A percentile compares a stretch with the other conserved stretches of the same genome.
Evolutionary conservation across 2,329 filamentous ascomycete genomes (phyloP).

Genomic region (Fusarium pseudograminearum): DNA sequence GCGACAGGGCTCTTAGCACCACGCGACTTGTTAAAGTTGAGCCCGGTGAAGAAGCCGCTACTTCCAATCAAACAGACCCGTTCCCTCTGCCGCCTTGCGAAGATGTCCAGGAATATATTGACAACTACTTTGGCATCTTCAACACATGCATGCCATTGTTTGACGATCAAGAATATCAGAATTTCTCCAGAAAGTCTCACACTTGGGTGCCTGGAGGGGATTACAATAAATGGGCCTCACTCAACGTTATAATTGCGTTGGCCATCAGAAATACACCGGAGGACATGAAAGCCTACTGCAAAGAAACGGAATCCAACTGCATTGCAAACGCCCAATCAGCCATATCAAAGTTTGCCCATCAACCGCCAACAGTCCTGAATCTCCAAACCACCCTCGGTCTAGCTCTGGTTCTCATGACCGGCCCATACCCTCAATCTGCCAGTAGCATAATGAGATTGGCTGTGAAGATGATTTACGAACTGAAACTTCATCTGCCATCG

Average conservation of each 20-base stretch:
- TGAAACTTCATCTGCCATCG: not conserved
- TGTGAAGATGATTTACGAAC: not conserved
- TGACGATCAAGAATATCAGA: no score
- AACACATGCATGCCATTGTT: not conserved
- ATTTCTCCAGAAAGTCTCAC: no score
- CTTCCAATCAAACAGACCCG: not conserved
- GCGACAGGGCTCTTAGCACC: not conserved
- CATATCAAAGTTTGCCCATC: not conserved
- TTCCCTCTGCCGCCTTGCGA: not conserved
- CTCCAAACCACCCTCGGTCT: not conserved
- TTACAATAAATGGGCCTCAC: not conserved
- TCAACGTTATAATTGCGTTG: not conserved
- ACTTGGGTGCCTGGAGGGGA: not conserved
- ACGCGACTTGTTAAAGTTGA: not conserved
- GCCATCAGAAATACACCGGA: not conserved
- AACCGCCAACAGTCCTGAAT: not conserved
- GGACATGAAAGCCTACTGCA: fast-evolving
- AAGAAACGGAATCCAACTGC: not conserved
- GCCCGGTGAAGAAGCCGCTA: no score
- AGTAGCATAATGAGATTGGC: not conserved
- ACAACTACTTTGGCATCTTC: not conserved
- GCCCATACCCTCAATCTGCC: not conserved
- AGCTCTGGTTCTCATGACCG: not conserved
- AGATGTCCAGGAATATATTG: not conserved
- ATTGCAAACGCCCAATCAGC: not conserved